Conservation (phyloP, 108 stramenopile genomes). For the Nitzschia inconspicua region DNA sequence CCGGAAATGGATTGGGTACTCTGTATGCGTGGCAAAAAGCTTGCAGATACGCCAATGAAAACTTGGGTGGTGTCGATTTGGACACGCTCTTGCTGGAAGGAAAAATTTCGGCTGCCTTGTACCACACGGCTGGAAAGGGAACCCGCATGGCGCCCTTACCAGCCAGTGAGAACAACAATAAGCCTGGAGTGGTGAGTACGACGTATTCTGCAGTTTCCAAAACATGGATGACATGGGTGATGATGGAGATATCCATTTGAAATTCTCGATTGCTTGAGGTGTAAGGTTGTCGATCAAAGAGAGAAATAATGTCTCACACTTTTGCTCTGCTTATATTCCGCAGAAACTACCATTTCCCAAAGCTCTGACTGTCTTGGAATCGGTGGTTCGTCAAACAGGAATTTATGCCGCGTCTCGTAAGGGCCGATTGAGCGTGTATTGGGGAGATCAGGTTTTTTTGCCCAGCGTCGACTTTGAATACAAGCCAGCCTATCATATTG, state of each 20-base stretch:
- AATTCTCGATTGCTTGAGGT: neutral
- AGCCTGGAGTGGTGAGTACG: conserved; percentile 93
- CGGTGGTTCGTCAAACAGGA: conserved; percentile 96
- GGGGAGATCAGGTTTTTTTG: conserved; percentile 98
- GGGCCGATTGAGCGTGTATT: conserved; percentile 94
- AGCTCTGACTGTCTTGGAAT: conserved; percentile 94
- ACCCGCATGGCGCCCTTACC: conserved; percentile 97
- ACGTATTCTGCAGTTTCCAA: neutral
- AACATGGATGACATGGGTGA: neutral
- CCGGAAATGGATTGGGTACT: conserved; percentile 94
- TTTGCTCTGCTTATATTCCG: neutral
- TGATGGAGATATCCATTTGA: neutral
- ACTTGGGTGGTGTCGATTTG: conserved; percentile 56
- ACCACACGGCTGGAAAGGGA: conserved; percentile 97
- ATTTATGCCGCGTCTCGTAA: conserved; percentile 91
- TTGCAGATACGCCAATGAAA: conserved; percentile 60
- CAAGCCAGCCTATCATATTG: conserved; percentile 88
- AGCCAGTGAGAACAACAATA: conserved; percentile 98
- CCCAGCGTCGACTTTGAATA: conserved; percentile 80
- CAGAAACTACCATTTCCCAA: conserved; percentile 88
- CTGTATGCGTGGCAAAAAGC: conserved; percentile 96
- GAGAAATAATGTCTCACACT: neutral
- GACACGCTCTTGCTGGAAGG: conserved; percentile 34
- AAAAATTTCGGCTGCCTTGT: conserved; percentile 86
- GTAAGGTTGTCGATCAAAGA: conserved; percentile 14